Evolutionary conservation across 371 early-diverging fungal genomes (phyloP), one percentile per base, ranked within the genome.

Genomic region (Amoeboaphelidium protococcarum): DNA sequence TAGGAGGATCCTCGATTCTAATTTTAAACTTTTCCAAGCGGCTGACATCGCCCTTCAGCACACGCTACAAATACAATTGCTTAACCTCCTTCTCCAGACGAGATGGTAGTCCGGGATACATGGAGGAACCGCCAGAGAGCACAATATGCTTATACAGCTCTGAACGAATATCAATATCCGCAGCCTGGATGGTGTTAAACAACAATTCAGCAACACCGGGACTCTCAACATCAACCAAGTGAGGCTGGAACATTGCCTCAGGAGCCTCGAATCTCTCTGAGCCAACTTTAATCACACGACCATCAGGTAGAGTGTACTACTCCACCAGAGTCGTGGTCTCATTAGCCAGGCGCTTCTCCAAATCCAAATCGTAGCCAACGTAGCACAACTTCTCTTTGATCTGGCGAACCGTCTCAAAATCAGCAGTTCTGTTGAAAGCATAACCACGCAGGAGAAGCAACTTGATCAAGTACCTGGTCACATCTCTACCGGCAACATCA

Each of bases 201-300:
- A 95, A 69, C 54, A 87, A 64, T 55, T 95, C 95, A 42, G 91
- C 89, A 51, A 95, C 75, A 49, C 96, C 94, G 3, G 76, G 72
- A 3, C 80, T 71, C 59, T 94, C 94, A 22, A 84, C 78, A 58
- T 89, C 89, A 48, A 94, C 78, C 50, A 95, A 69, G 53, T 88
- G 77, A 27, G 96, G 94, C 53, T 91, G 89, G 84, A 95, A 94
- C 55, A 95, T 62, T 51, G 88, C 88, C 60, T 95, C 96, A 26
- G 96, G 92, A 1, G 94, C 96, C 61, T 90, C 86, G 64, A 90
- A 95, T 49, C 92, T 68, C 63, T 94, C 92, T 3, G 89, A 85
- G 12, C 94, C 92, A 4, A 95, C 78, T 62, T 91, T 91, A 65
- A 95, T 94, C 22, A 90, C 78, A 42, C 91, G 83, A 23, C 96